Percentiles rank a stretch among this genome's conserved stretches.
Conservation (phyloP, 352 stramenopile species). For the Phytophthora capsici region DNA sequence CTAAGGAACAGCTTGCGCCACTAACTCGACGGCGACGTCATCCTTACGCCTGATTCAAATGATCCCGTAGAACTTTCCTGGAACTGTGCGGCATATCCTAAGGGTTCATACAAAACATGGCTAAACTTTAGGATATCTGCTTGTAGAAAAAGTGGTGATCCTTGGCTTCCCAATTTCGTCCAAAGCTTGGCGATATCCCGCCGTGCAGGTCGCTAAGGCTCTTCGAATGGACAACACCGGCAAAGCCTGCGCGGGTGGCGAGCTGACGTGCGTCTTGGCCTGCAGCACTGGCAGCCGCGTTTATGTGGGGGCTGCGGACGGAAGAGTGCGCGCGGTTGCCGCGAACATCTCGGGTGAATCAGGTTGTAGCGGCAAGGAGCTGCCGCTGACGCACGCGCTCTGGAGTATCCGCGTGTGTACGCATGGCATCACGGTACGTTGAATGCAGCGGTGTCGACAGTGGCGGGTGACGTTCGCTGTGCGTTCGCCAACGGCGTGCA, state of each 20-base stretch:
- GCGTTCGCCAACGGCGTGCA: slow-evolving; percentile 4
- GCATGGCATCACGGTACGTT: slow-evolving; percentile 36
- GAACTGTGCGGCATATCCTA: slow-evolving; percentile 9
- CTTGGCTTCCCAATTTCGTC: too few relatives aligned
- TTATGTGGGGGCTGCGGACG: slow-evolving; percentile 35
- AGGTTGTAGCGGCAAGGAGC: slow-evolving; percentile 10
- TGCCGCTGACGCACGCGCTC: slow-evolving; percentile 17
- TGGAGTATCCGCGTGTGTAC: slow-evolving; percentile 24
- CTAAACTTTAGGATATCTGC: not conserved
- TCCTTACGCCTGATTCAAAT: slow-evolving; percentile 4
- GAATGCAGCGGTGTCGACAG: slow-evolving; percentile 10
- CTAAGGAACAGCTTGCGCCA: slow-evolving; percentile 11
- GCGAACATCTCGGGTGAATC: slow-evolving; percentile 29
- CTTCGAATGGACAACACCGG: slow-evolving; percentile 36
- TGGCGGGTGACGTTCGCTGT: slow-evolving; percentile 7
- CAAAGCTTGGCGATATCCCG: too few relatives aligned
- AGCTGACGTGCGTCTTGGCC: slow-evolving; percentile 35
- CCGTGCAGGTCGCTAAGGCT: slow-evolving; percentile 3
- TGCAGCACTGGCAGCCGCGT: slow-evolving; percentile 18
- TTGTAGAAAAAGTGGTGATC: slow-evolving; percentile 10
- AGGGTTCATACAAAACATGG: not conserved
- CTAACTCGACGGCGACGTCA: slow-evolving; percentile 2
- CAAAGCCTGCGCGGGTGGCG: slow-evolving; percentile 1
- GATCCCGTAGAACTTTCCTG: not conserved
- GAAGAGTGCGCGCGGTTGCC: slow-evolving; percentile 35